Conservation (phyloP, 1,284 basidiomycete genomes). For the Microbotryum intermedium region DNA sequence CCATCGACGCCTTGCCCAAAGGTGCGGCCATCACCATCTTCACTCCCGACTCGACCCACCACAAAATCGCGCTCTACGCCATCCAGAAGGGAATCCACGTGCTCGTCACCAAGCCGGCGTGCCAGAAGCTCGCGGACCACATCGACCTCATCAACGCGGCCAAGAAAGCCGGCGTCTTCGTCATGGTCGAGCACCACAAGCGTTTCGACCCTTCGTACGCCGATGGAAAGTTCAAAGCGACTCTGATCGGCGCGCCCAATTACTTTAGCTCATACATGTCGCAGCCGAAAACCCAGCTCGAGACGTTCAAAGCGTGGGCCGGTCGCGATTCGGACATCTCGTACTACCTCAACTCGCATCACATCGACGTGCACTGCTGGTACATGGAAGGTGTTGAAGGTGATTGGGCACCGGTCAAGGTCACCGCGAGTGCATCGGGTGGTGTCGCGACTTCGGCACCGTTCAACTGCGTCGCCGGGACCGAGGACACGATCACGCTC, state of each 20-base stretch:
- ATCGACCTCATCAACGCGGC: constrained; percentile 65
- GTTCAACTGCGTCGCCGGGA: constrained; percentile 70
- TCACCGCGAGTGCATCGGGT: constrained; percentile 75
- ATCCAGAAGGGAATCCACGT: constrained; percentile 77
- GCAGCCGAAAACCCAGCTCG: constrained; percentile 86
- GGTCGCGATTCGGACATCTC: constrained; percentile 76
- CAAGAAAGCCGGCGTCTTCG: constrained; percentile 67
- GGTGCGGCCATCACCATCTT: constrained; percentile 83
- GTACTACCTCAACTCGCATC: constrained; percentile 89
- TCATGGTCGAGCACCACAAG: constrained; percentile 76
- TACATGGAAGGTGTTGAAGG: constrained; percentile 62
- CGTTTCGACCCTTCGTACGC: constrained; percentile 84
- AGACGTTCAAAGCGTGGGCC: constrained; percentile 89
- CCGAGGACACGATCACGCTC: constrained; percentile 89
- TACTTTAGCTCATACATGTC: constrained; percentile 67
- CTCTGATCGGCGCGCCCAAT: constrained; percentile 77
- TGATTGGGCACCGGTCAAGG: constrained; percentile 61
- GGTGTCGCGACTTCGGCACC: constrained; percentile 81
- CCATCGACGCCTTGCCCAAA: constrained; percentile 67
- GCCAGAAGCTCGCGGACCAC: constrained; percentile 74
- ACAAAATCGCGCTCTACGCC: constrained; percentile 73
- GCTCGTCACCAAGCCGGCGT: constrained; percentile 85
- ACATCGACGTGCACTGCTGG: constrained; percentile 73
- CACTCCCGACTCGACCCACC: constrained; percentile 69
- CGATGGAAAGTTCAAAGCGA: constrained; percentile 70